phyloP scores from a whole-genome alignment of 2,329 filamentous ascomycete genomes.

The Microthyrium microscopicum region DNA sequence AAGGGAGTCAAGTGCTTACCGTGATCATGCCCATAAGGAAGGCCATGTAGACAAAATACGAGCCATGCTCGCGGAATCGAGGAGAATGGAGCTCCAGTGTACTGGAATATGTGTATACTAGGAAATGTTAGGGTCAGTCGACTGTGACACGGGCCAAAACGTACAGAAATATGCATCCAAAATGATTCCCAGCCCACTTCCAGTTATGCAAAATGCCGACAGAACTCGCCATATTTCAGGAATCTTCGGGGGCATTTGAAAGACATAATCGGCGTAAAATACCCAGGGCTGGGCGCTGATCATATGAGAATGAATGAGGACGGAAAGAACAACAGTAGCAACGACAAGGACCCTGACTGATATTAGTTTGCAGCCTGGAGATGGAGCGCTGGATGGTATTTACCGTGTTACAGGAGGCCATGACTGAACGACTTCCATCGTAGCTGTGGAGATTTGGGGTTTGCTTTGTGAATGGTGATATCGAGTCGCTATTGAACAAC shows the following conservation, averaged over 20 bases:
- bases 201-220: constrained; percentile 43
- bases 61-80: constrained; percentile 58
- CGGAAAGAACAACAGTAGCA: constrained; percentile 44
- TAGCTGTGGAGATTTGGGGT: too few species aligned
- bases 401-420: constrained; percentile 52
- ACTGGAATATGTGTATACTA: constrained; percentile 61
- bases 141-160: constrained; percentile 11
- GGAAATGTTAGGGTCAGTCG: constrained; percentile 14
- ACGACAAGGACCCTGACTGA: constrained; percentile 49
- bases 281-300: constrained; percentile 35
- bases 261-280: constrained; percentile 37
- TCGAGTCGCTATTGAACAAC: too few species aligned
- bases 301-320: constrained; percentile 41
- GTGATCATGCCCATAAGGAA: constrained; percentile 57
- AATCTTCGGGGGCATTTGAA: constrained; percentile 40
- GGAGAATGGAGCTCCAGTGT: constrained; percentile 55
- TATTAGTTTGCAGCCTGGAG: constrained; percentile 15
- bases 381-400: constrained; percentile 12
- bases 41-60: constrained; percentile 63
- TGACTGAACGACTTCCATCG: constrained; percentile 49
- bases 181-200: constrained; percentile 39
- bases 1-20: constrained; percentile 35
- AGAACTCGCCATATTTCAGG: constrained; percentile 40
- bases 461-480: too few species aligned
- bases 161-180: constrained; percentile 58